These are phyloP conservation scores for Microglena sp. DNA, from an alignment of 139 green algal genomes.

Conservation along the genomic window DNA sequence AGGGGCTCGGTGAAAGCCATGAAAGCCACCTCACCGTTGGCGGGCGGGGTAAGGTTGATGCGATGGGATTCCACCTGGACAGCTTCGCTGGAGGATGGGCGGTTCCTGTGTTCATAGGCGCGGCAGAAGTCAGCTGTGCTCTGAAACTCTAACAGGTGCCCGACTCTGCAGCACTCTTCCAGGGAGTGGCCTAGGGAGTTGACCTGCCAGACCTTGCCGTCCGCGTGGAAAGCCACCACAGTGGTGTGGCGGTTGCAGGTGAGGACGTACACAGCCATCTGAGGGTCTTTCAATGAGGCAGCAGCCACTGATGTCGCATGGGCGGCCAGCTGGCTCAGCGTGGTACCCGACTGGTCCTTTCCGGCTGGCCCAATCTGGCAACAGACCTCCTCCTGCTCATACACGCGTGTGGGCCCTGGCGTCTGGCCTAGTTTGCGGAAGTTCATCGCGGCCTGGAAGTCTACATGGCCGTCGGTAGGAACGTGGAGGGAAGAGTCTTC, in stretches of 20 bases:
- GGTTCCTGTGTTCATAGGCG: neutral
- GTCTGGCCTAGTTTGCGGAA: no score
- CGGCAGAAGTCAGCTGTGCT: neutral
- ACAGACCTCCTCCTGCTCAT: neutral
- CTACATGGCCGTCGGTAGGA: no score
- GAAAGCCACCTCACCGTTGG: no score
- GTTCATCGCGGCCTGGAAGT: no score
- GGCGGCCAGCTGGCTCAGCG: neutral
- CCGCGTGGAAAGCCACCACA: neutral
- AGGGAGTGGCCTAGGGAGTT: conserved; percentile 8
- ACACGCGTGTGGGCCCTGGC: neutral
- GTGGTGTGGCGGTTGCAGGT: neutral
- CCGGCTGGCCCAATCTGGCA: conserved; percentile 2
- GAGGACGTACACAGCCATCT: conserved; percentile 4
- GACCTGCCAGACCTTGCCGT: conserved; percentile 2
- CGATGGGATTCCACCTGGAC: conserved; percentile 10
- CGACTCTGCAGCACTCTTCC: neutral
- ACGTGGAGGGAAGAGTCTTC: neutral
- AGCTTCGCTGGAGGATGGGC: neutral
- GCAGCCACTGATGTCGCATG: neutral
- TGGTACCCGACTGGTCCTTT: neutral
- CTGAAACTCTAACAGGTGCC: conserved; percentile 1
- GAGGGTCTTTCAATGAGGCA: no score
- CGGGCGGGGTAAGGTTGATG: no score
- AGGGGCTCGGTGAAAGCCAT: no score